phyloP scores from a whole-genome alignment of 2,329 filamentous ascomycete genomes.

The Paracorniculantispora psalliotae region DNA sequence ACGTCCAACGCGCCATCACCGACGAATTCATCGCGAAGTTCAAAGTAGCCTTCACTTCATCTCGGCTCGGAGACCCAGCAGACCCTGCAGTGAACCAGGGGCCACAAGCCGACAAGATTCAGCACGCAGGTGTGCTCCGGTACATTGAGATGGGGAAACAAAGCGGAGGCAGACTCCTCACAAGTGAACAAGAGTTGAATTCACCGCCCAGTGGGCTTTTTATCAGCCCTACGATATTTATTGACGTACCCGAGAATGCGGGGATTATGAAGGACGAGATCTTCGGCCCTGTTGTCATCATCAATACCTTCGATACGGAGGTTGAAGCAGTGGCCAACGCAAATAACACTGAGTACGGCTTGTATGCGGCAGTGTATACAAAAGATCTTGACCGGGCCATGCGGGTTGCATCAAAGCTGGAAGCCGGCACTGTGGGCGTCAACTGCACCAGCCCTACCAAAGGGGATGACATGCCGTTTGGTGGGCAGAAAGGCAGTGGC shows the following conservation, averaged over 20 bases:
- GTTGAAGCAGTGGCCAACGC: slow-evolving; percentile 28
- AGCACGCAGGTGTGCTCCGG: slow-evolving; percentile 41
- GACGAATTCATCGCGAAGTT: slow-evolving; percentile 56
- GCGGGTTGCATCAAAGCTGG: slow-evolving; percentile 45
- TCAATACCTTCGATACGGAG: slow-evolving; percentile 39
- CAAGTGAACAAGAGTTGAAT: slow-evolving; percentile 2
- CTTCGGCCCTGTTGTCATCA: slow-evolving; percentile 58
- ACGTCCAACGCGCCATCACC: slow-evolving; percentile 49
- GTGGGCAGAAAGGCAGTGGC: slow-evolving; percentile 20
- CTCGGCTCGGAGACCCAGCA: slow-evolving; percentile 34
- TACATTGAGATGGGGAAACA: slow-evolving; percentile 43
- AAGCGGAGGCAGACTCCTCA: slow-evolving; percentile 26
- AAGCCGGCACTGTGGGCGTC: slow-evolving; percentile 57
- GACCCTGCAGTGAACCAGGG: slow-evolving; percentile 32
- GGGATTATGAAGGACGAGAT: slow-evolving; percentile 56
- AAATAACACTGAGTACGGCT: slow-evolving; percentile 47
- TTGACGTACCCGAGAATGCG: slow-evolving; percentile 16
- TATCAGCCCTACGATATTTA: neutral
- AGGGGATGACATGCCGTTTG: slow-evolving; percentile 19
- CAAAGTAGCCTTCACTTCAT: slow-evolving; percentile 38
- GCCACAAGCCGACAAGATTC: slow-evolving; percentile 46
- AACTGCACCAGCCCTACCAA: slow-evolving; percentile 36
- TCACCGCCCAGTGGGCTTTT: slow-evolving; percentile 25
- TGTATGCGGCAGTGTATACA: slow-evolving; percentile 54
- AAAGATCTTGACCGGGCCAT: slow-evolving; percentile 43